These are phyloP conservation scores for Andrographis paniculata DNA, from an alignment of 305 asterid genomes.

Conservation along the genomic window DNA sequence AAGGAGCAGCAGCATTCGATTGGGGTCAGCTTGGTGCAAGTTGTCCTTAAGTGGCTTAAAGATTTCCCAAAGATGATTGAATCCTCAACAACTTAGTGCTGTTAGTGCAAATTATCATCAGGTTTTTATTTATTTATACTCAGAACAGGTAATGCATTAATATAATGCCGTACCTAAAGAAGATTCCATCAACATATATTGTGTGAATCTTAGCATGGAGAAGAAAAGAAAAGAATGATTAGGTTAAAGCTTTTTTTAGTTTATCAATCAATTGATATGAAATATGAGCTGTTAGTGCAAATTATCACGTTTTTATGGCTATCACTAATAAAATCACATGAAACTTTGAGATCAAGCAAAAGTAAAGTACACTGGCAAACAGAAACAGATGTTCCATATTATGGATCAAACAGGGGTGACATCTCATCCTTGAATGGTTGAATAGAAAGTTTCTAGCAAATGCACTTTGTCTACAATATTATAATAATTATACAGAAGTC, in stretches of 20 bases:
- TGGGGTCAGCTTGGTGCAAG: constrained; percentile 24
- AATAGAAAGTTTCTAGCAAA: constrained; percentile 23
- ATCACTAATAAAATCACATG: background rate
- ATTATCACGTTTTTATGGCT: too few relatives aligned
- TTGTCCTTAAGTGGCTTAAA: constrained; percentile 20
- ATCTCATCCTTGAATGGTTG: constrained; percentile 35
- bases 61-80: constrained; percentile 14
- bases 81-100: constrained; percentile 15
- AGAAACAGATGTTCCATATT: constrained; percentile 17
- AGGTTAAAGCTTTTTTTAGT: background rate
- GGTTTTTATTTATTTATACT: background rate
- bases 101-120: constrained; percentile 3
- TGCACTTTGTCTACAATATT: constrained; percentile 38
- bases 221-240: too few relatives aligned
- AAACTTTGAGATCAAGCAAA: background rate
- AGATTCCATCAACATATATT: background rate
- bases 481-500: constrained; percentile 23
- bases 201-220: background rate
- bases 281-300: background rate
- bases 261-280: background rate
- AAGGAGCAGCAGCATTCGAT: constrained; percentile 14
- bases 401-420: too few relatives aligned
- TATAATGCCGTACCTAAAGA: background rate
- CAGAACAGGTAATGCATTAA: background rate
- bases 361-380: background rate